Base-by-base conservation (phyloP, 2,329 filamentous ascomycete species). In the Aspergillus niger region DNA sequence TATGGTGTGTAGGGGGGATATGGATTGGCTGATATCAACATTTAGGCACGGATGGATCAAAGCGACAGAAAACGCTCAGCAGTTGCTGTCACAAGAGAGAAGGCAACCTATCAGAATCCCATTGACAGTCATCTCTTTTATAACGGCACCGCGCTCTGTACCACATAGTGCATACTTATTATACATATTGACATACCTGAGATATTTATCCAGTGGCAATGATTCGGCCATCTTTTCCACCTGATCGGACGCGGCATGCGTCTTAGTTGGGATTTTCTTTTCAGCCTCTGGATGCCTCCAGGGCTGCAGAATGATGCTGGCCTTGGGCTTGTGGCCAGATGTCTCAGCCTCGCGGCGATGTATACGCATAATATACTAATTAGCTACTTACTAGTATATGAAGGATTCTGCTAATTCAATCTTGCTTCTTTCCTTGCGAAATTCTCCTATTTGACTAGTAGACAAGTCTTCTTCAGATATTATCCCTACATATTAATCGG, bases 271-370 rank as follows among this genome's bases (percentile, higher is more conserved):
- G 11, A 36, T 52, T 49, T 59, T 41, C 51, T 60, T 58, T 56
- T 63, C 58, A 63, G 61, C 61, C 61, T 61, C 63, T 61, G 57
- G 20, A 54, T 59, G 56, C 61, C 54, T 63, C 22, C 53, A 28
- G 49, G 61, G 56, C 62, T 65, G 61, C 61, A 63, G 61, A 59
- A 63, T 43, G 30, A 43, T 32, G 58, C 50, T 43, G 51, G 36
- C 49, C 30, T 28, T 39, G 55, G 32, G 54, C 55, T 38, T 53
- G 30, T 56, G 49, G 50, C 57, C 50, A 55, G 47, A 57, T 61
- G 57, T 61, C 61, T 43, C 55, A 60, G 57, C 63, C 60, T 63
- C 53, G 49, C 56, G 47, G 48, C 24, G 17, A 10, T 28, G 39
- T 30, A 22, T 22, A 24, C 43, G 48, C 41, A 28, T 15, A 56